These are phyloP conservation scores for Lenzites betulinus DNA, from an alignment of 768 basidiomycete genomes.

Conservation along the genomic window DNA sequence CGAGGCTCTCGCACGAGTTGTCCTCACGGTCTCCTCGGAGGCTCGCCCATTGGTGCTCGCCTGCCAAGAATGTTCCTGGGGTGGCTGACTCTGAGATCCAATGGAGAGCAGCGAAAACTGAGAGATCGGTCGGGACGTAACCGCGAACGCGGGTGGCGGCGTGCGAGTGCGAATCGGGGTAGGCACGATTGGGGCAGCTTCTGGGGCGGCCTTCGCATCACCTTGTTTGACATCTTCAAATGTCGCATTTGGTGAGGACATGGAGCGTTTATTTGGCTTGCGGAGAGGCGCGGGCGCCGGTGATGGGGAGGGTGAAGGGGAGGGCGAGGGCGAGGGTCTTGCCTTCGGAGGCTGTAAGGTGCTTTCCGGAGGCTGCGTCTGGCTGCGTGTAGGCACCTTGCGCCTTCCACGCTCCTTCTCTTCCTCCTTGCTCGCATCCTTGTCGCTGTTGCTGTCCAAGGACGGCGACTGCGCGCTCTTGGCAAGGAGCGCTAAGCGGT, in stretches of 20 bases:
- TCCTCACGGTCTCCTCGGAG: constrained; percentile 12
- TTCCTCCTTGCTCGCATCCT: constrained; percentile 10
- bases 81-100: neutral
- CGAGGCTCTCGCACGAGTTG: constrained; percentile 11
- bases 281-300: constrained; percentile 20
- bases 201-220: constrained; percentile 20
- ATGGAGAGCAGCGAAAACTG: constrained; percentile 27
- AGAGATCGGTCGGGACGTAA: constrained; percentile 37
- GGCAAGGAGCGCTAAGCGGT: constrained; percentile 30
- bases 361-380: constrained; percentile 26
- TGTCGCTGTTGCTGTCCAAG: constrained; percentile 6
- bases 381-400: constrained; percentile 27
- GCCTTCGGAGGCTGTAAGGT: neutral
- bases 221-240: constrained; percentile 25
- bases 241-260: constrained; percentile 32
- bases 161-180: constrained; percentile 35
- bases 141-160: constrained; percentile 36
- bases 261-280: constrained; percentile 25
- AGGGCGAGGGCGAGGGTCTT: constrained; percentile 3
- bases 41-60: neutral
- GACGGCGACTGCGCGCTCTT: constrained; percentile 21
- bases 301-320: constrained; percentile 18
- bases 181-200: constrained; percentile 34
- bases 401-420: constrained; percentile 19
- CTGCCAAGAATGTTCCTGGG: neutral